Base-by-base conservation (phyloP, 169 alveolate species). In the Plasmodium reichenowi region DNA sequence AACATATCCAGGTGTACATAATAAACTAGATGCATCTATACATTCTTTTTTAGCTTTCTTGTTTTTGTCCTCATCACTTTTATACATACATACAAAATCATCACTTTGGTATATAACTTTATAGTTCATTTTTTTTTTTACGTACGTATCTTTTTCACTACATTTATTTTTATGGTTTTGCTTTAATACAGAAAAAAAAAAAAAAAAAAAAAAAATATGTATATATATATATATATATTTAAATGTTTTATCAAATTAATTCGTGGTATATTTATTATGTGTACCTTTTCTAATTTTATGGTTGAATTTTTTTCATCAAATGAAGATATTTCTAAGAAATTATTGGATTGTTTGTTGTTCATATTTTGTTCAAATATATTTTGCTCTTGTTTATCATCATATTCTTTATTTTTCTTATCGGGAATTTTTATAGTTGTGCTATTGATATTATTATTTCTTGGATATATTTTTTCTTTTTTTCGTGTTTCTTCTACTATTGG, bases 1-100 rank as follows among this genome's bases (percentile, higher is more conserved):
- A 7, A 58, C 85, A 56, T 70, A 83, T 29, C 91, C 91, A 32
- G 91, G 91, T 60, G 17, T 83, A 32, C 91, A 83, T 70, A 83
- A 38, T 24, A 83, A 58, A 56, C 70, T 83, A 59, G 91, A 17
- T 59, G 60, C 13, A 68, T 83, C 91, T 8, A 83, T 22, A 13
- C 58, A 64, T 7, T 66, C 17, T 2, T 6, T 47, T 4, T 10
- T 47, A 32, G 3, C 22, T 2, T 66, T 58, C 2, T 63, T 70
- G n/a, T 56, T 2, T 56, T 56, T 13, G 22, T 56, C 24, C 7
- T 38, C 47, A 9, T 62, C 10, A 22, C 58, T 83, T 83, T 83
- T 70, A 50, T 83, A 83, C 12, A 83, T 68, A 29, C 91, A 56
- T 15, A 70, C 67, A 32, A 83, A 22, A 43, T 71, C 68, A 29